Conservation (phyloP, 495 filamentous ascomycete species). For the Penicillium goetzii region DNA sequence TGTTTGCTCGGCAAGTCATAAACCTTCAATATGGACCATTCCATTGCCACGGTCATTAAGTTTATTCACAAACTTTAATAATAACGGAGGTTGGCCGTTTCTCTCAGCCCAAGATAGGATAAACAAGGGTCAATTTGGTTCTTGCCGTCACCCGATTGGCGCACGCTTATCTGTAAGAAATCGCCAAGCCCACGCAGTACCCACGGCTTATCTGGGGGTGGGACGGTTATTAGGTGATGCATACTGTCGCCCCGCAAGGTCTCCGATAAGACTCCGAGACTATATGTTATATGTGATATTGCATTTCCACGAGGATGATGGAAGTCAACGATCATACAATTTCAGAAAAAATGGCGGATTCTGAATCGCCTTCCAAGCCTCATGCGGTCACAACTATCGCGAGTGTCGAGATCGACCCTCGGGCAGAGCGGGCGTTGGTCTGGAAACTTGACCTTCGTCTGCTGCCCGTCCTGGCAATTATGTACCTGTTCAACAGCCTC, state of each 20-base stretch:
- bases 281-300: slow-evolving; percentile 8
- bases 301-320: background rate
- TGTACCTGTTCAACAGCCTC: slow-evolving; percentile 69
- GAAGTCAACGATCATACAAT: background rate
- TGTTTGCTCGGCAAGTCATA: background rate
- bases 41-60: background rate
- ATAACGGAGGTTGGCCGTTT: slow-evolving; percentile 4
- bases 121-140: background rate
- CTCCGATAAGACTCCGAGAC: slow-evolving; percentile 3
- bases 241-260: background rate
- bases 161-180: slow-evolving; percentile 3
- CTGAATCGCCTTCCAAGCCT: slow-evolving; percentile 12
- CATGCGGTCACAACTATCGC: slow-evolving; percentile 15
- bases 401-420: slow-evolving; percentile 24
- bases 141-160: slow-evolving; percentile 7
- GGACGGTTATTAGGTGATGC: slow-evolving; percentile 5
- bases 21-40: background rate
- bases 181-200: background rate
- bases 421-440: slow-evolving; percentile 22
- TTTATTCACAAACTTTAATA: slow-evolving; percentile 1
- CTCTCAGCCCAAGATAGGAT: background rate
- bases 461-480: slow-evolving; percentile 64
- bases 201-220: slow-evolving; percentile 11
- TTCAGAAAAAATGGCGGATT: slow-evolving; percentile 13
- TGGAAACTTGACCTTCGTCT: slow-evolving; percentile 65